A percentile compares a stretch with the other conserved stretches of the same genome.
phyloP scores from a whole-genome alignment of 2,329 filamentous ascomycete species.

The Arthrobotrys megalospora region DNA sequence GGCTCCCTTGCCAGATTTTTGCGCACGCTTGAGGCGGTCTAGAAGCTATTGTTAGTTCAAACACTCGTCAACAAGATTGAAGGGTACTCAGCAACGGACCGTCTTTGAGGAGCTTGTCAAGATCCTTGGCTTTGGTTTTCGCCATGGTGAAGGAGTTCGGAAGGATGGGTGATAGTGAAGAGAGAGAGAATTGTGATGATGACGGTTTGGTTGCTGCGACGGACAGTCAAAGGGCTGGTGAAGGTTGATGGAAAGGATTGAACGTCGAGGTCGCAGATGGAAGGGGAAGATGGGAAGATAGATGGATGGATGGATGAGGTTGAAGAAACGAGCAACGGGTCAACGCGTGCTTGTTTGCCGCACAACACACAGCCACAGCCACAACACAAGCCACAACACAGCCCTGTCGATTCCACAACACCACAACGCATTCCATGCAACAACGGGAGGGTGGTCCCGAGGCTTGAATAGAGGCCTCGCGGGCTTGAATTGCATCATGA shows the following conservation, averaged over 20 bases:
- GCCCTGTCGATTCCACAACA: not conserved
- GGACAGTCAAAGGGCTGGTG: not conserved
- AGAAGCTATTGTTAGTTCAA: conserved; percentile 20
- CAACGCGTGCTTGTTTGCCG: conserved; percentile 50
- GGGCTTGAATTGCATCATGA: no score
- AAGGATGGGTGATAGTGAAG: not conserved
- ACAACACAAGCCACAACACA: conserved; percentile 14
- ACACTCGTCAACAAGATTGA: not conserved
- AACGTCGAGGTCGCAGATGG: not conserved
- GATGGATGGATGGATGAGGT: conserved; percentile 10
- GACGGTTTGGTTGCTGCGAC: not conserved
- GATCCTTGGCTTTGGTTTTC: conserved; percentile 31
- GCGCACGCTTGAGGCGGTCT: conserved; percentile 52
- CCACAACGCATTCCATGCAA: conserved; percentile 7
- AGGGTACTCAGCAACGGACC: conserved; percentile 28
- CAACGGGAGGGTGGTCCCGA: no score
- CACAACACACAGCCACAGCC: conserved; percentile 29
- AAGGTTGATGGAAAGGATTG: conserved; percentile 5
- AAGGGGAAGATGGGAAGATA: not conserved
- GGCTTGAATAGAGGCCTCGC: no score
- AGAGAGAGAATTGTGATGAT: not conserved
- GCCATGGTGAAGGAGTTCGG: conserved; percentile 27
- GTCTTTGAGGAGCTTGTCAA: conserved; percentile 45
- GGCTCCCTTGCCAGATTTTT: conserved; percentile 25
- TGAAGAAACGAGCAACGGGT: conserved; percentile 1